Evolutionary conservation across 2,329 filamentous ascomycete genomes (phyloP).

Genomic region (Lachnellula arida): DNA sequence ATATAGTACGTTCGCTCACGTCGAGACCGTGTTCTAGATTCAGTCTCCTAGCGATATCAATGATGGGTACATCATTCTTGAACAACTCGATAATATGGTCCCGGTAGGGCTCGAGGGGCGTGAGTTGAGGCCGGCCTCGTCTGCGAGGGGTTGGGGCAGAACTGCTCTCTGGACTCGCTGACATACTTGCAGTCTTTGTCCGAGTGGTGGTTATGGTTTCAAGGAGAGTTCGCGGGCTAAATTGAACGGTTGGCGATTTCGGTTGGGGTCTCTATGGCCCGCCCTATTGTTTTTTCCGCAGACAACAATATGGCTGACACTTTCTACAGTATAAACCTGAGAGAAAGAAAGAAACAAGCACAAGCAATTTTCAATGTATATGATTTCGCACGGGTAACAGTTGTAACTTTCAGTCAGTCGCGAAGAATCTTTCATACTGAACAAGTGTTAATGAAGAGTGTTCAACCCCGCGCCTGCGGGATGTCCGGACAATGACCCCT

Average conservation of each 20-base stretch:
- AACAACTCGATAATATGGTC: conserved; percentile 28
- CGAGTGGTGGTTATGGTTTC: conserved; percentile 24
- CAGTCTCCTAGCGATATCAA: conserved; percentile 26
- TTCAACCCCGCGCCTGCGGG: too few species aligned
- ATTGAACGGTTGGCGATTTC: neutral
- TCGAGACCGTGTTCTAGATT: conserved; percentile 27
- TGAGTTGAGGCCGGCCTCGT: conserved; percentile 25
- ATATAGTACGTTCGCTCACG: conserved; percentile 28
- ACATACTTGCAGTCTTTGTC: conserved; percentile 18
- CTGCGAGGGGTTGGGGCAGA: conserved; percentile 9
- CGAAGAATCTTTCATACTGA: too few species aligned
- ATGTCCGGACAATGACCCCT: too few species aligned
- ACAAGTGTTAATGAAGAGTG: too few species aligned
- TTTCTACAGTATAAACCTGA: too few species aligned
- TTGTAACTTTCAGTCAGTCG: too few species aligned
- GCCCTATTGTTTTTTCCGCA: conserved; percentile 1
- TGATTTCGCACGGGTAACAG: too few species aligned
- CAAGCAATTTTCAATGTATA: too few species aligned
- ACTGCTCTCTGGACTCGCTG: conserved; percentile 6
- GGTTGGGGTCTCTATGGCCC: neutral
- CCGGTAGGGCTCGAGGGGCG: conserved; percentile 26
- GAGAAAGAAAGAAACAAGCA: too few species aligned
- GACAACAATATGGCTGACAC: too few species aligned
- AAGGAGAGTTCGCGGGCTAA: neutral
- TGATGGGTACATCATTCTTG: conserved; percentile 20